Base-by-base conservation (phyloP, 1,284 basidiomycete species). In the Laetiporus sulphureus region DNA sequence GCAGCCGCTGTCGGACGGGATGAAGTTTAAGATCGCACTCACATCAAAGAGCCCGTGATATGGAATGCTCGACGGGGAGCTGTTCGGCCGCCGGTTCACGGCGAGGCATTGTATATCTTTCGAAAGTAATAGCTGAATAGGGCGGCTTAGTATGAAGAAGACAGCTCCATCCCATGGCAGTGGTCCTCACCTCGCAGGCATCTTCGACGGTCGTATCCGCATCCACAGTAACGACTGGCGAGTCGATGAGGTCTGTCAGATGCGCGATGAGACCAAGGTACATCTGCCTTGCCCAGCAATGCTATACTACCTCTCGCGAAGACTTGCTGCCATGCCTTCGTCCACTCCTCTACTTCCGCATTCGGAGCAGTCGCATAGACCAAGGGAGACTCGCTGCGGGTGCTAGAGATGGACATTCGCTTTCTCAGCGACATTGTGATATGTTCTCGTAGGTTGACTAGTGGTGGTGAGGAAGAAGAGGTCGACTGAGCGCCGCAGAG, bases 1-100 rank as follows among this genome's bases (percentile, higher is more conserved):
- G n/a, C n/a, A n/a, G n/a, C n/a, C n/a, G n/a, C n/a, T n/a, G n/a
- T n/a, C n/a, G n/a, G n/a, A n/a, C n/a, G n/a, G n/a, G n/a, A n/a
- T n/a, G n/a, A n/a, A n/a, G n/a, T n/a, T n/a, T n/a, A n/a, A 27
- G 15, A 21, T 16, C 27, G 16, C 2, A 61, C 80, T 42, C 52
- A 89, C 86, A 60, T 89, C 86, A 52, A 89, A 88, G 18, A 89
- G 66, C 11, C 85, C 85, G 12, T 69, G 59, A 55, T 73, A 77
- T 2, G 67, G 68, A 4, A 57, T 47, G 10, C 36, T 46, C 36
- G 38, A 46, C 25, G 36, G 63, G 47, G 47, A 61, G 30, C 58
- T 54, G 13, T 53, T 44, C 21, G 61, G 54, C 20, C 62, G 52
- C n/a, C 64, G 55, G 53, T 71, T 75, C 38, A 88, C 69, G 10